These are phyloP conservation scores for Nepenthes gracilis DNA, from an alignment of 148 eudicot species.

Conservation along the genomic window DNA sequence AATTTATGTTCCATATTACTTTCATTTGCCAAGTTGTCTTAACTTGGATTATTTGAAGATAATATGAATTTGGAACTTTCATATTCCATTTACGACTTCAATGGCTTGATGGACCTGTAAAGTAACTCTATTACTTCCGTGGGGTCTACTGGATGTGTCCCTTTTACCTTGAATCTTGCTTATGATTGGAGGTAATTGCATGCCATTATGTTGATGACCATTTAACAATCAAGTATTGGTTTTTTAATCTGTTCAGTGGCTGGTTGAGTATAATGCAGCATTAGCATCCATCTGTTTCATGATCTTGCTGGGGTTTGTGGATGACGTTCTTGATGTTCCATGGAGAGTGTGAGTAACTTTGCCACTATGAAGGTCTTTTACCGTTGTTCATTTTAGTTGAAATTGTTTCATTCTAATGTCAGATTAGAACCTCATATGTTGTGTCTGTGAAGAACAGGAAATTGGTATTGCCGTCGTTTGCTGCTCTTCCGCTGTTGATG, in stretches of 20 bases:
- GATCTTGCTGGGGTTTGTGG: constrained; percentile 93
- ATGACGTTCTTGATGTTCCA: constrained; percentile 92
- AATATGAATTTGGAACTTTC: too few relatives aligned
- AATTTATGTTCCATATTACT: too few relatives aligned
- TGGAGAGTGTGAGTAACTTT: constrained; percentile 93
- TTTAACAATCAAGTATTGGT: neutral
- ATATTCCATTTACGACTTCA: too few relatives aligned
- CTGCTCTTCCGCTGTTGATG: constrained; percentile 94
- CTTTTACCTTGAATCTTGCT: too few relatives aligned
- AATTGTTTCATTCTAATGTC: neutral
- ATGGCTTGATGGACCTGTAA: too few relatives aligned
- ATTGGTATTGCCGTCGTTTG: constrained; percentile 74
- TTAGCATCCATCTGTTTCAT: constrained; percentile 93
- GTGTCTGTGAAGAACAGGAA: constrained; percentile 51
- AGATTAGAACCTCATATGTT: neutral
- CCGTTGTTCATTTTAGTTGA: neutral
- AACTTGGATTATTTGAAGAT: too few relatives aligned
- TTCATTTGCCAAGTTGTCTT: too few relatives aligned
- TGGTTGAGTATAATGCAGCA: constrained; percentile 96
- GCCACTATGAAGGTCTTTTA: neutral
- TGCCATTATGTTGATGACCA: neutral
- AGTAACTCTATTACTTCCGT: too few relatives aligned
- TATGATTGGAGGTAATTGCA: neutral
- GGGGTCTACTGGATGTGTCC: too few relatives aligned
- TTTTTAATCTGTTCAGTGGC: constrained; percentile 50